These are phyloP conservation scores for Tuber indicum DNA, from an alignment of 495 filamentous ascomycete genomes.

Conservation along the genomic window DNA sequence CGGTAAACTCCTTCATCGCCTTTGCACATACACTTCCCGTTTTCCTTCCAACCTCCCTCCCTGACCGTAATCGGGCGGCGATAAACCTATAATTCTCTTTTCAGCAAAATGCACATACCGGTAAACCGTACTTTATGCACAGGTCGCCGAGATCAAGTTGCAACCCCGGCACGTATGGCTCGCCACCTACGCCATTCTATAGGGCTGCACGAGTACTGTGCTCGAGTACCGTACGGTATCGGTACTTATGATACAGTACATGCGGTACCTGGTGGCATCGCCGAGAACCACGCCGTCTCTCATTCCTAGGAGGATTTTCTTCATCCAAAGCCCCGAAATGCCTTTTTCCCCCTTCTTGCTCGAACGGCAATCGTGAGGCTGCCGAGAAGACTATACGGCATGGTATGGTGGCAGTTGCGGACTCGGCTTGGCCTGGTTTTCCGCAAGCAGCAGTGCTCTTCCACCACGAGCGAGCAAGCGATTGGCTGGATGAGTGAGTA, in stretches of 20 bases:
- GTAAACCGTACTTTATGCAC: neutral
- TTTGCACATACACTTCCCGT: too few species aligned
- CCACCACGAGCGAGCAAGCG: neutral
- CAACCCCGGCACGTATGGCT: neutral
- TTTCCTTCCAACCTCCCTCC: too few species aligned
- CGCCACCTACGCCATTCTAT: neutral
- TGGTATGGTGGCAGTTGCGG: neutral
- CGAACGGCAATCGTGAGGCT: neutral
- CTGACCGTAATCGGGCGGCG: too few species aligned
- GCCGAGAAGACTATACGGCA: neutral
- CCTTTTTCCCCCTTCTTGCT: neutral
- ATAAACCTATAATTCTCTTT: neutral
- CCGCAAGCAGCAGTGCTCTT: neutral
- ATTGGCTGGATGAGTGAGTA: neutral
- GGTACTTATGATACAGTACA: neutral
- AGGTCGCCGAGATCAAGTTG: neutral
- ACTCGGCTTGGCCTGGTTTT: neutral
- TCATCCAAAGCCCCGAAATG: neutral
- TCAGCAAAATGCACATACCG: neutral
- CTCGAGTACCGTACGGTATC: neutral
- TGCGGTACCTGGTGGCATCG: neutral
- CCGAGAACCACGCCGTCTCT: neutral
- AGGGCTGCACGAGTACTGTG: neutral
- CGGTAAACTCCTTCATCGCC: too few species aligned
- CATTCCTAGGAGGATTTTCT: neutral